Conservation (phyloP, 225 moss, liverwort and hornwort genomes). For the Marchantia paleacea region DNA sequence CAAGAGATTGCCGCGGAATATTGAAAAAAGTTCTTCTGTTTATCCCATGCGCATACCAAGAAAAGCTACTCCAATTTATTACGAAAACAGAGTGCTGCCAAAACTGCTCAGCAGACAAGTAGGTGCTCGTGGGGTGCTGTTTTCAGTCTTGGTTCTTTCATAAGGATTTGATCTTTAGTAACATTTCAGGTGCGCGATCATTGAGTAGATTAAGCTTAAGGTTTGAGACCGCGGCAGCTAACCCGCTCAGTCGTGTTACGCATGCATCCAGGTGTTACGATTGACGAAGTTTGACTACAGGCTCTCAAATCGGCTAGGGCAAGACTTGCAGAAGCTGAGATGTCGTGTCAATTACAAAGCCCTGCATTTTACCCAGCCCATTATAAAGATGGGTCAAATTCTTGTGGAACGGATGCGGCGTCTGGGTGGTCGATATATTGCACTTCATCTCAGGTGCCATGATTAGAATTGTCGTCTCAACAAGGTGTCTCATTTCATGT, state of each 20-base stretch:
- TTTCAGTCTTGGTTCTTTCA: background rate
- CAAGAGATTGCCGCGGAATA: conserved; percentile 55
- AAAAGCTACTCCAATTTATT: conserved; percentile 74
- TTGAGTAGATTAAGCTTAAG: background rate
- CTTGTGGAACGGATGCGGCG: conserved; percentile 80
- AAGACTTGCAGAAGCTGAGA: conserved; percentile 84
- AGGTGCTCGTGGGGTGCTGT: conserved; percentile 18
- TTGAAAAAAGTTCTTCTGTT: conserved; percentile 23
- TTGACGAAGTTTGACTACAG: conserved; percentile 94
- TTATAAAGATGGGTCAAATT: conserved; percentile 65
- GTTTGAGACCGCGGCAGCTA: background rate
- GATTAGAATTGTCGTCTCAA: background rate
- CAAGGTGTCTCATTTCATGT: background rate
- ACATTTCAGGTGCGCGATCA: background rate
- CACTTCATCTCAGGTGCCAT: conserved; percentile 79
- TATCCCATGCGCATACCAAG: conserved; percentile 73
- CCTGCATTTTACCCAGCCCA: conserved; percentile 66
- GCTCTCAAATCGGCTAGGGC: conserved; percentile 82
- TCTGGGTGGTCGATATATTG: conserved; percentile 82
- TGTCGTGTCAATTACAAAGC: conserved; percentile 85
- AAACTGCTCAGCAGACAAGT: conserved; percentile 76
- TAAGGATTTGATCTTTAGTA: background rate
- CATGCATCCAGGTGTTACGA: conserved; percentile 57
- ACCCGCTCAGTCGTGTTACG: background rate
- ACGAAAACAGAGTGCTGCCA: conserved; percentile 66